phyloP scores from a whole-genome alignment of 2,329 filamentous ascomycete genomes.

The Aphanoascus verrucosus region DNA sequence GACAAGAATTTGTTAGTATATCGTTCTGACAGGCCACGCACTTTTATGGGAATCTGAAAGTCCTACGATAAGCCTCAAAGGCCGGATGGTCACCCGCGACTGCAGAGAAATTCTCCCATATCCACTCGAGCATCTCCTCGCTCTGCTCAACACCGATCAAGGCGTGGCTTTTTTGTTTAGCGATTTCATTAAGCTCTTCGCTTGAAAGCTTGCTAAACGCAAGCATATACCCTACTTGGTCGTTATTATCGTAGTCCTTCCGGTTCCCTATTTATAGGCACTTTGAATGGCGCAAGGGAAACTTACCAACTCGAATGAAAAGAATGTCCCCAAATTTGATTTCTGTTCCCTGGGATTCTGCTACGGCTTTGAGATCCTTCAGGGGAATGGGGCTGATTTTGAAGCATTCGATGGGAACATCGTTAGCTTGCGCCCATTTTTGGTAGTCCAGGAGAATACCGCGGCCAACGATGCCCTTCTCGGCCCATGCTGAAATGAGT shows the following conservation, averaged over 20 bases:
- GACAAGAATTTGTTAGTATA: neutral
- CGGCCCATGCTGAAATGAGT: constrained; percentile 10
- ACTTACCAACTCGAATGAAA: constrained; percentile 37
- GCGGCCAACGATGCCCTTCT: constrained; percentile 30
- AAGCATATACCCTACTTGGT: constrained; percentile 13
- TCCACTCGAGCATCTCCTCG: constrained; percentile 44
- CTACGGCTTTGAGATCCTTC: constrained; percentile 30
- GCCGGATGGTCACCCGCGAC: constrained; percentile 48
- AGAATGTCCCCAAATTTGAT: constrained; percentile 46
- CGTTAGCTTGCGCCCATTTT: constrained; percentile 34
- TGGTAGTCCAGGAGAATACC: constrained; percentile 45
- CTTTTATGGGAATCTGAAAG: neutral
- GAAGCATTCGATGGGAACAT: constrained; percentile 34
- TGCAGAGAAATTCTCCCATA: constrained; percentile 50
- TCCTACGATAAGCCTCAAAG: constrained; percentile 37
- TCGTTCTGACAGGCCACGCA: neutral
- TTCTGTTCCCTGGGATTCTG: constrained; percentile 33
- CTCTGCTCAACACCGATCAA: constrained; percentile 42
- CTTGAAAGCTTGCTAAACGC: constrained; percentile 11
- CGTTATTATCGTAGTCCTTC: neutral
- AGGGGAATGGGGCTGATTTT: constrained; percentile 32
- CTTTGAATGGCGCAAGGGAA: constrained; percentile 26
- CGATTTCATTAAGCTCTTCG: constrained; percentile 6
- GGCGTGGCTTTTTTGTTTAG: constrained; percentile 22
- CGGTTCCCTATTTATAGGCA: neutral